These are phyloP conservation scores for Botrytis tulipae DNA, from an alignment of 2,329 filamentous ascomycete genomes.

Conservation along the genomic window DNA sequence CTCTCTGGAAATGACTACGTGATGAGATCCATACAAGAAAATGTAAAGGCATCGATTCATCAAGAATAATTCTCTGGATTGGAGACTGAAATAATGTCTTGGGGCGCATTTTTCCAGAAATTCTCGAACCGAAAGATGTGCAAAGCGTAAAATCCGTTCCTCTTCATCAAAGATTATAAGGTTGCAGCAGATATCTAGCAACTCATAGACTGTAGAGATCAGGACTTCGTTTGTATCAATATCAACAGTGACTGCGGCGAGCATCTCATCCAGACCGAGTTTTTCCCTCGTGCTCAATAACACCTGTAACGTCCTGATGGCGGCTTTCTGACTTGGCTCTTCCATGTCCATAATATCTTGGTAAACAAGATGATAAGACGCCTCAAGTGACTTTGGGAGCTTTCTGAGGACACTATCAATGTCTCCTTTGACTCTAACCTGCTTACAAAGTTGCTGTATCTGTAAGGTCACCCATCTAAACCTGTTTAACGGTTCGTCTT, in stretches of 20 bases:
- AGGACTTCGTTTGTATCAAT: background rate
- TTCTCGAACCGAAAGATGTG: background rate
- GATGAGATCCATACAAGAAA: background rate
- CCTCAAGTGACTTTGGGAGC: background rate
- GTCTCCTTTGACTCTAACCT: background rate
- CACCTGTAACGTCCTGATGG: background rate
- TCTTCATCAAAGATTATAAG: background rate
- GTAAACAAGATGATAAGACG: background rate
- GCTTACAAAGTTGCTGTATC: background rate
- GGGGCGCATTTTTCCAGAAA: background rate
- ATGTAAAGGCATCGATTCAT: background rate
- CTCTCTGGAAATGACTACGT: accelerated
- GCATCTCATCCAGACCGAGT: background rate
- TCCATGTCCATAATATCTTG: background rate
- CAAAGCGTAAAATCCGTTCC: background rate
- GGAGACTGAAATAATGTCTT: background rate
- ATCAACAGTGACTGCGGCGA: background rate
- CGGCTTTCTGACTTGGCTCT: background rate
- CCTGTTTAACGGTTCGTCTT: background rate
- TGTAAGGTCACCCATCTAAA: background rate
- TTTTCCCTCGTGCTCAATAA: background rate
- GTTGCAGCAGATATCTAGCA: background rate
- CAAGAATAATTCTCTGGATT: background rate
- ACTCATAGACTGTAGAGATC: background rate
- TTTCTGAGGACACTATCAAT: background rate